A percentile compares a stretch with the other conserved stretches of the same genome.
These are phyloP conservation scores for Thraustotheca clavata DNA, from an alignment of 352 stramenopile species.

Conservation along the genomic window DNA sequence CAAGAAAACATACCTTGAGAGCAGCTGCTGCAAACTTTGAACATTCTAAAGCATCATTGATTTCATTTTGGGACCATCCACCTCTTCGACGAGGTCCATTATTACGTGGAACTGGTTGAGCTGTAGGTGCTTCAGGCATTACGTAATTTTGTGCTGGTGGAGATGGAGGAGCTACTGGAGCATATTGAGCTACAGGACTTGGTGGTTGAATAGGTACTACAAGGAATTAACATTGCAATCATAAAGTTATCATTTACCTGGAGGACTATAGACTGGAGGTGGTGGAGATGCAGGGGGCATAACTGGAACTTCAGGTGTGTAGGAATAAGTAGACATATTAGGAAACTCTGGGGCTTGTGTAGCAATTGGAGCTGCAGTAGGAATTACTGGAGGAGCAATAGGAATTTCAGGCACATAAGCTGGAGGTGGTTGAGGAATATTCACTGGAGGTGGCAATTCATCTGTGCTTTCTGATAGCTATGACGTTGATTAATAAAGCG, in stretches of 20 bases:
- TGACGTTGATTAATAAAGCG: neutral
- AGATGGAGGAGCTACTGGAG: neutral
- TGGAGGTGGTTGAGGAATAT: neutral
- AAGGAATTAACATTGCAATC: neutral
- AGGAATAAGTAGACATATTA: slow-evolving; percentile 2
- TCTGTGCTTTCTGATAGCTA: neutral
- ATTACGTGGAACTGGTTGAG: neutral
- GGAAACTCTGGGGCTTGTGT: slow-evolving; percentile 1
- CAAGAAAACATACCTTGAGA: slow-evolving; percentile 42
- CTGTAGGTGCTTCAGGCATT: slow-evolving; percentile 16
- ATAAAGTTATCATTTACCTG: slow-evolving; percentile 22
- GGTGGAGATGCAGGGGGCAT: neutral
- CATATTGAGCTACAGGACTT: neutral
- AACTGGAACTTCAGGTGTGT: neutral
- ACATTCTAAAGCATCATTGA: slow-evolving; percentile 77
- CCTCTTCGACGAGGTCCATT: slow-evolving; percentile 20
- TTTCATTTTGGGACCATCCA: slow-evolving; percentile 50
- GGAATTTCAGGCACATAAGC: neutral
- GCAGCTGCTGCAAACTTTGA: slow-evolving; percentile 75
- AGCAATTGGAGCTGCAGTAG: neutral
- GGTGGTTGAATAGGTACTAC: slow-evolving; percentile 11
- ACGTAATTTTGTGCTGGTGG: slow-evolving; percentile 20
- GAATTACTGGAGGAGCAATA: neutral
- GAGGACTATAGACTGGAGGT: slow-evolving; percentile 11
- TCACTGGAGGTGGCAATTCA: neutral